Evolutionary conservation across 768 basidiomycete species (phyloP), one percentile per base, ranked within the genome.

Genomic region (Tephrocybe sp.): DNA sequence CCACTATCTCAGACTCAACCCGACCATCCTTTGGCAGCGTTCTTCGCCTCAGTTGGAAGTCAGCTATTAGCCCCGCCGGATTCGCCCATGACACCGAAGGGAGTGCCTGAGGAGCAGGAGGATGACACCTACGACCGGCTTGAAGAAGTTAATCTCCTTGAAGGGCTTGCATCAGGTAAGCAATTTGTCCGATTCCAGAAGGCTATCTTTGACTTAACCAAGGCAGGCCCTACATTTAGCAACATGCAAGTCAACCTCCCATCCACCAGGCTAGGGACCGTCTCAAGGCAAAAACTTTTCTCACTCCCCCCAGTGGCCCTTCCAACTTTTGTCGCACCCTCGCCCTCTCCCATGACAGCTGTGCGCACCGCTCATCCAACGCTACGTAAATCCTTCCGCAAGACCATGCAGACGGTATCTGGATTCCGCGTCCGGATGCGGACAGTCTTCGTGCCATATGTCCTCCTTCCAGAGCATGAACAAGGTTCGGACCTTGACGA

Each of bases 361-460:
- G 64, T 72, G 37, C 75, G 74, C 28, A 68, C 69, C 56, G 74
- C 79, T 1, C 80, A 74, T 26, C 79, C 87, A 0, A 89, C 90
- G 0, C 71, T 97, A 9, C 84, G 91, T 39, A 94, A 93, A 64
- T 91, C 92, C 1, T 94, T 84, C 65, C 80, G 93, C 22, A 86
- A 88, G 60, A 85, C 87, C 1, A 69, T 97, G 15, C 76, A 78
- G 37, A 87, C 89, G 0, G 83, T 87, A 3, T 88, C 89, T 22
- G 93, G 92, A 3, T 88, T 97, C 66, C 79, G 84, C 18, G 88
- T 97, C 21, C 84, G 92, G 27, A 96, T 96, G 94, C 80, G 92
- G n/a, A 94, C 92, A 0, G 87, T 93, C 5, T 92, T 94, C 55
- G 84, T 95, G 9, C 94, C 94, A 0, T 86, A 91, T 56, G 80